Evolutionary conservation across 495 filamentous ascomycete genomes (phyloP), one percentile per base, ranked within the genome.

Genomic region (Tuber melanosporum): DNA sequence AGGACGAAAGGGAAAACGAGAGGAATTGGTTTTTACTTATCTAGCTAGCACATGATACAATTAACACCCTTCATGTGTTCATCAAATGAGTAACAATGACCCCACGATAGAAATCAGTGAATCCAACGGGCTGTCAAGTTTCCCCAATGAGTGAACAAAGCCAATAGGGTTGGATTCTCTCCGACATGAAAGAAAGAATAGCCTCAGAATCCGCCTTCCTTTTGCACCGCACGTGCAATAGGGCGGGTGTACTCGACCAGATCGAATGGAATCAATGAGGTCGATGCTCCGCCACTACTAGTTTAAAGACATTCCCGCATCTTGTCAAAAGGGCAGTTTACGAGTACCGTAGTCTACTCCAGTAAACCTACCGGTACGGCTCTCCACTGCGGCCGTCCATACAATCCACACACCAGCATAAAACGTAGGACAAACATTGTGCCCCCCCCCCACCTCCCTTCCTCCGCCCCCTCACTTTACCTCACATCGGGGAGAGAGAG

Each of bases 1-100:
- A 62, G 57, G 36, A 1, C 26, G 26, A 66, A 66, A 36, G 26
- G 10, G 32, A 66, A 26, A 36, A 66, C 4, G 57, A 66, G 57
- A 36, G 57, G 17, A 36, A 66, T 66, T 36, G 4, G 15, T 26
- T 66, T 66, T 66, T 66, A 66, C 15, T 66, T 66, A 66, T 66
- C 57, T 36, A 66, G 32, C 57, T 66, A 66, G 57, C 57, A 66
- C 57, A 66, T 66, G 57, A 66, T 66, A 66, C 57, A 66, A 36
- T 66, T 32, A 66, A 17, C 15, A 66, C 26, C 2, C 26, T 36
- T 66, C 57, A 66, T 66, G 57, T 66, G 57, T 66, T 66, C 57
- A 66, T 66, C 57, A 66, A 52, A 66, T 66, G 57, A 19, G 57
- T 66, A 66, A 36, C 57, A 26, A 17, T 66, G 57, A 36, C 57